Conservation (phyloP, 129 eudicot genomes). For the Rutidosis leptorrhynchoides region DNA sequence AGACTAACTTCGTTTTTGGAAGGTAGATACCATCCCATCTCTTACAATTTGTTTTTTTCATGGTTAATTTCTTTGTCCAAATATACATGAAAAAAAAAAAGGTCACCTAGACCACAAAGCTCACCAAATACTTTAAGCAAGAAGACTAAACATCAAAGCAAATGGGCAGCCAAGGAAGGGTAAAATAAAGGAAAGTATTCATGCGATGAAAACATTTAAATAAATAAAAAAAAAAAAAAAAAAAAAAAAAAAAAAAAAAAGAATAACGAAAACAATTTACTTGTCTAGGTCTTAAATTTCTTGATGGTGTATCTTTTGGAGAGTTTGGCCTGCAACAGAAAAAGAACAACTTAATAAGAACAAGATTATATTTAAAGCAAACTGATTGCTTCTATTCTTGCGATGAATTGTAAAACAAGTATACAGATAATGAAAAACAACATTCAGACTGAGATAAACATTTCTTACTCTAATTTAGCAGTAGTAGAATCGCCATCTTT, state of each 20-base stretch:
- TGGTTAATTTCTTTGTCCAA: neutral
- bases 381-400: neutral
- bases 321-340: slow-evolving; percentile 37
- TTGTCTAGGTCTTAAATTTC: slow-evolving; percentile 46
- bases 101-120: neutral
- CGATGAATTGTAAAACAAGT: neutral
- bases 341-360: slow-evolving; percentile 9
- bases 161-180: neutral
- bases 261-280: slow-evolving; percentile 42
- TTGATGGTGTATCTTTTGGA: slow-evolving; percentile 34
- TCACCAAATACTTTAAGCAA: neutral
- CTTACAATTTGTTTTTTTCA: neutral
- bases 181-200: neutral
- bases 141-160: neutral
- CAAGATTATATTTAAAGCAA: neutral
- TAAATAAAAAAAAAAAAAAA: slow-evolving; percentile 2
- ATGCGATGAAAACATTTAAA: neutral
- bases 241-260: slow-evolving; percentile 7
- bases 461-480: slow-evolving; percentile 43
- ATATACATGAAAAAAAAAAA: neutral
- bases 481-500: slow-evolving; percentile 31
- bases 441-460: slow-evolving; percentile 1
- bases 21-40: neutral
- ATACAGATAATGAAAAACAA: slow-evolving; percentile 1
- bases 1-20: neutral